A percentile compares a stretch with the other conserved stretches of the same genome.
Conservation (phyloP, 345 rosid species). For the Salix exigua region DNA sequence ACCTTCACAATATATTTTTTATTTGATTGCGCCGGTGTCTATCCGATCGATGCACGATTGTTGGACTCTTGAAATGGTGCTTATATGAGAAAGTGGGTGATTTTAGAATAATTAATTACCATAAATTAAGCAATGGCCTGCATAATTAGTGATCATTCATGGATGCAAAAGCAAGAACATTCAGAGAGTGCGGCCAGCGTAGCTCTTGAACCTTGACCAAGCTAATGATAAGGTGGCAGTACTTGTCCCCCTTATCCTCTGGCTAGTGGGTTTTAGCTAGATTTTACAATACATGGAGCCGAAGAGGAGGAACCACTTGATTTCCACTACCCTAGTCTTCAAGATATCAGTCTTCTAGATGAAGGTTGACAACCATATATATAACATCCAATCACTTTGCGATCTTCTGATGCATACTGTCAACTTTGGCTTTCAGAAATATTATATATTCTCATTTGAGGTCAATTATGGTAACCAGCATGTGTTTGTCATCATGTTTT, state of each 20-base stretch:
- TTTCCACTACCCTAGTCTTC: neutral
- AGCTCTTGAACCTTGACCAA: neutral
- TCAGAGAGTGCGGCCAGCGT: neutral
- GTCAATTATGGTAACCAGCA: no score
- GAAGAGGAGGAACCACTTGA: neutral
- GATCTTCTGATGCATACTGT: neutral
- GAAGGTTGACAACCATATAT: neutral
- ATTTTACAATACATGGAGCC: neutral
- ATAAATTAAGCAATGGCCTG: neutral
- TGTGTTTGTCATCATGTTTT: no score
- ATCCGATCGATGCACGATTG: neutral
- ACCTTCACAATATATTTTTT: no score
- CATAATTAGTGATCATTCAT: neutral
- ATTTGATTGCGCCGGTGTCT: neutral
- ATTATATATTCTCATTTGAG: no score
- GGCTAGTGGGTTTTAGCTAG: neutral
- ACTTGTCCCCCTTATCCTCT: neutral
- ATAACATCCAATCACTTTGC: no score
- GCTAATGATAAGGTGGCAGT: neutral
- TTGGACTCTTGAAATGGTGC: neutral
- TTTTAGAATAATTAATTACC: neutral
- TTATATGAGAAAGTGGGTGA: neutral
- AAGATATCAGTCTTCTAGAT: neutral
- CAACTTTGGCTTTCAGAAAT: neutral
- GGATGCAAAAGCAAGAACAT: neutral